These are phyloP conservation scores for Cryptococcus floricola DNA, from an alignment of 1,284 basidiomycete genomes.

Conservation along the genomic window DNA sequence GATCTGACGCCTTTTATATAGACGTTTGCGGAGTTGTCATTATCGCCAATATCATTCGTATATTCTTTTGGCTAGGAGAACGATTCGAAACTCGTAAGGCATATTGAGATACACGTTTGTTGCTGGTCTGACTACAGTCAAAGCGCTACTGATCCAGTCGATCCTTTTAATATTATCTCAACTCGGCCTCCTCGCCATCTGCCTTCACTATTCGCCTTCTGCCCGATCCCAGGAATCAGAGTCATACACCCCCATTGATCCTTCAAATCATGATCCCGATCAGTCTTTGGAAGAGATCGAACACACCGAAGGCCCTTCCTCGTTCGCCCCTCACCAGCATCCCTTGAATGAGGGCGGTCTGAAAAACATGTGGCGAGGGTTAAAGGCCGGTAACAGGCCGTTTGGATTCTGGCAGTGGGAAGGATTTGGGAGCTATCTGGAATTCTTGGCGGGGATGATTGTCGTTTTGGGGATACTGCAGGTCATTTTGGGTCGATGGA, in stretches of 20 bases:
- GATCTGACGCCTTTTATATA: conserved; percentile 4
- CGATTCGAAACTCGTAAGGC: conserved; percentile 50
- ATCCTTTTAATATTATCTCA: conserved; percentile 53
- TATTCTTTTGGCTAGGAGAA: conserved; percentile 53
- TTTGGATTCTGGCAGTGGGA: conserved; percentile 53
- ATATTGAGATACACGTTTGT: not conserved
- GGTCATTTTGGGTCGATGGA: conserved; percentile 39
- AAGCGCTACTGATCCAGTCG: conserved; percentile 51
- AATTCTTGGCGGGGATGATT: conserved; percentile 51
- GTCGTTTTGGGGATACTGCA: conserved; percentile 44
- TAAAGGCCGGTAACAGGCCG: conserved; percentile 28
- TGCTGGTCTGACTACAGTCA: not conserved
- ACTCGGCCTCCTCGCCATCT: conserved; percentile 52
- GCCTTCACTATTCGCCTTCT: conserved; percentile 48
- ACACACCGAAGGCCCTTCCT: not conserved
- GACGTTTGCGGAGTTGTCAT: conserved; percentile 46
- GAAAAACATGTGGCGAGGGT: conserved; percentile 1
- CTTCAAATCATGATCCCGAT: not conserved
- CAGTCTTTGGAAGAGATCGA: not conserved
- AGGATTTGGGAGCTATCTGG: conserved; percentile 50
- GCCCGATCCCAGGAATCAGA: conserved; percentile 3
- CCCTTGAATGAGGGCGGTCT: not conserved
- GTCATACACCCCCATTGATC: not conserved
- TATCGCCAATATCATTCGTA: conserved; percentile 49
- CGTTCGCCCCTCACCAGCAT: conserved; percentile 2